Base-by-base conservation (phyloP, 257 asterid genomes). In the Parsonsia alboflavescens region DNA sequence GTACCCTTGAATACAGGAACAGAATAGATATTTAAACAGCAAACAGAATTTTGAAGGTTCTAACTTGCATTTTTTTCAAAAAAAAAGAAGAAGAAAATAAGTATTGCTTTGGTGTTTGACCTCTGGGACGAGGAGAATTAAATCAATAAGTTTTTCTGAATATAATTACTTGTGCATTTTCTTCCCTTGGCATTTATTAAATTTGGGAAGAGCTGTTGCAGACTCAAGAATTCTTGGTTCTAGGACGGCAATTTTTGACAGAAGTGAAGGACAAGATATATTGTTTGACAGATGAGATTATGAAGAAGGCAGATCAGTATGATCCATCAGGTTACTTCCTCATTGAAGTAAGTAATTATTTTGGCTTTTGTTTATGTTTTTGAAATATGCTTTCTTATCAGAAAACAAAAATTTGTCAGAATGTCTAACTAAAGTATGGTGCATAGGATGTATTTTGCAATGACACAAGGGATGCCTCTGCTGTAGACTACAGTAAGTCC, bases 251-350 rank as follows among this genome's bases (percentile, higher is more conserved):
- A 76, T 84, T 85, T 78, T 80, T 94, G 88, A 92, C 96, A 13
- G 98, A 90, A 79, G 83, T 88, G 70, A 87, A 84, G 82, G 98
- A 94, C 87, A 88, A 80, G 76, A 94, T 92, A 80, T 86, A 86
- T 80, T 92, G 99, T 73, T 72, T 85, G 84, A 88, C 91, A 2
- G 99, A 94, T 83, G 91, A 89, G 79, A 85, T 90, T 77, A 89
- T 92, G 97, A 85, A 75, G 75, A 90, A 79, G 80, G 90, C 91
- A 0, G 93, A 86, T 61, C 76, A 74, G 76, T 72, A 76, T 68
- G 88, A 90, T 81, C 88, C 97, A 69, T 92, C 99, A 5, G 99
- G 99, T 76, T 94, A 89, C 83, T 92, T 94, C 84, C 87, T 89
- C 74, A 86, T 94, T 68, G 99, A 94, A 85, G 98, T 93, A 85